Evolutionary conservation across 129 eudicot genomes (phyloP).

Genomic region (Mikania micrantha): DNA sequence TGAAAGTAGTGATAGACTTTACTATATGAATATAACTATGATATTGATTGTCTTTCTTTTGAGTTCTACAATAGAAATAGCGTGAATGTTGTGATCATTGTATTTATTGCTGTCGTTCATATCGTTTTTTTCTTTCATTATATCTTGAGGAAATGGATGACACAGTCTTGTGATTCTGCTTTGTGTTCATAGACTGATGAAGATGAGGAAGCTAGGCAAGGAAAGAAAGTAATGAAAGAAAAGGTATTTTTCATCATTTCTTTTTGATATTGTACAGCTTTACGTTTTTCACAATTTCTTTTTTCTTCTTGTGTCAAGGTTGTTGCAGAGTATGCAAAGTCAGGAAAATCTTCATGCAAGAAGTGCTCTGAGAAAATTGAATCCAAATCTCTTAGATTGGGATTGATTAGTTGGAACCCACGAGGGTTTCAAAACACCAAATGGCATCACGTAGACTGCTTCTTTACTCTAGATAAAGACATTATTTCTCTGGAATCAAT

Average conservation of each 20-base stretch:
- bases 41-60: too few species aligned
- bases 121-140: background rate
- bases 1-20: too few species aligned
- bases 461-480: constrained; percentile 33
- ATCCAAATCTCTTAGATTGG: constrained; percentile 49
- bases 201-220: background rate
- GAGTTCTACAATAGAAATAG: too few species aligned
- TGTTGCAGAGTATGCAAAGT: constrained; percentile 87
- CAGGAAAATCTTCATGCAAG: constrained; percentile 78
- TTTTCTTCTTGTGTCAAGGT: constrained; percentile 29
- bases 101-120: background rate
- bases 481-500: constrained; percentile 39
- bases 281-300: constrained; percentile 20
- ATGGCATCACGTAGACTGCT: constrained; percentile 79
- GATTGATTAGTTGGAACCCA: constrained; percentile 46
- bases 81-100: too few species aligned
- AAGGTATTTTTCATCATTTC: too few species aligned
- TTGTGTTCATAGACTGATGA: constrained; percentile 1
- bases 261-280: background rate
- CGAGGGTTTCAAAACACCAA: constrained; percentile 70
- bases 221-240: too few species aligned
- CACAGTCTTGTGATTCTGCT: too few species aligned
- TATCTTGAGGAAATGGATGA: too few species aligned
- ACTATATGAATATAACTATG: too few species aligned
- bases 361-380: constrained; percentile 51